Conservation (phyloP, 441 rosid genomes). For the Jatropha multifida region DNA sequence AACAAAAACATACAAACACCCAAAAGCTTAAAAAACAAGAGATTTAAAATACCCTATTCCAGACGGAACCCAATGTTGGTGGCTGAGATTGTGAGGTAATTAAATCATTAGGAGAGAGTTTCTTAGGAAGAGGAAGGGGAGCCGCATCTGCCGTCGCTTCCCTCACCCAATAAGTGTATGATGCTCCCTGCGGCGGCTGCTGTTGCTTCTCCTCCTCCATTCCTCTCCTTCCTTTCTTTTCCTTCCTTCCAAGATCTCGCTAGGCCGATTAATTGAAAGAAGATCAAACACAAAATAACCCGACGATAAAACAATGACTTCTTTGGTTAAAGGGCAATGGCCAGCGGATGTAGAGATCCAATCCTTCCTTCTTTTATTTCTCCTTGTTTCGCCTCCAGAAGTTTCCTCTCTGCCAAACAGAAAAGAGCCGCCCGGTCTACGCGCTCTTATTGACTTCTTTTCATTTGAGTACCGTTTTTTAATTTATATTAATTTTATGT, state of each 20-base stretch:
- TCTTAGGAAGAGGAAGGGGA: conserved; percentile 70
- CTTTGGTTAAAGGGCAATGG: not conserved
- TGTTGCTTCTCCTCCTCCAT: conserved; percentile 26
- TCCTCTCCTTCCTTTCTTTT: conserved; percentile 18
- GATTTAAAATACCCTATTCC: conserved; percentile 62
- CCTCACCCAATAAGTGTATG: conserved; percentile 91
- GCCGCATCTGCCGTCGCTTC: conserved; percentile 68
- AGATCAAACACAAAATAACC: not conserved
- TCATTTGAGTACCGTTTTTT: no score
- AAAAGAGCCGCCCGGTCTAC: no score
- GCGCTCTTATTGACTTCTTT: not conserved
- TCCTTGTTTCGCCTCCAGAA: not conserved
- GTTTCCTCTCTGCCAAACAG: not conserved
- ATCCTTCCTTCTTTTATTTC: not conserved
- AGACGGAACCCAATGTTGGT: conserved; percentile 62
- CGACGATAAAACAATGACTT: no score
- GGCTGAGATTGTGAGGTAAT: conserved; percentile 32
- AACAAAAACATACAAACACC: not conserved
- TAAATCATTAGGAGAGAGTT: conserved; percentile 46
- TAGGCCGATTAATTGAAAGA: not conserved
- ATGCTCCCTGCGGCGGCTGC: conserved; percentile 31
- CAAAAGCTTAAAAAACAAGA: not conserved
- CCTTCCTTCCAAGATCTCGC: not conserved
- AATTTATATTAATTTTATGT: no score
- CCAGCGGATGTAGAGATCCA: not conserved